Evolutionary conservation across 169 alveolate genomes (phyloP).

Genomic region (Plasmodium relictum): DNA sequence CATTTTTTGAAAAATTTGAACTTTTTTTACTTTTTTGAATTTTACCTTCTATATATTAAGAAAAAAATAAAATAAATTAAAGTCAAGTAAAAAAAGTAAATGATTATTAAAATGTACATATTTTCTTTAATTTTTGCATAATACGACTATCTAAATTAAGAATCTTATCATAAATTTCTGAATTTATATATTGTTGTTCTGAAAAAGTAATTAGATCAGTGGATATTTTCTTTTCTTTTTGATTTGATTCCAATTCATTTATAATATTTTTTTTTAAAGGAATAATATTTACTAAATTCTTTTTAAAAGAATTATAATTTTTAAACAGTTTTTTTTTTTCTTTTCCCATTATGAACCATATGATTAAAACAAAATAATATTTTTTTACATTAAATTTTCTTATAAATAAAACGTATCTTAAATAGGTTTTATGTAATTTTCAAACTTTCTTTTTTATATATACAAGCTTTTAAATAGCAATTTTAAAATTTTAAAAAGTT

Average conservation of each 20-base stretch:
- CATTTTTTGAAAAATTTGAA: background rate
- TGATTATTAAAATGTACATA: too few species aligned
- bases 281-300: constrained; percentile 15
- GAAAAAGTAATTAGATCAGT: constrained; percentile 22
- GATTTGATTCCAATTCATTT: background rate
- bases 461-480: too few species aligned
- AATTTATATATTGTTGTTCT: constrained; percentile 19
- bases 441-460: too few species aligned
- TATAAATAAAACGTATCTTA: too few species aligned
- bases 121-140: background rate
- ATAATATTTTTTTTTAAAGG: constrained; percentile 7
- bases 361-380: constrained; percentile 1
- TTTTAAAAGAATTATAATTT: constrained; percentile 10
- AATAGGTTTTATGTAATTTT: too few species aligned
- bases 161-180: constrained; percentile 34
- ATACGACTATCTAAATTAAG: constrained; percentile 13
- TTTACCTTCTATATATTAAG: background rate
- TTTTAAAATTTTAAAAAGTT: constrained; percentile 5
- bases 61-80: background rate
- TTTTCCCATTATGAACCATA: constrained; percentile 12
- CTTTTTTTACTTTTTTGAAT: too few species aligned
- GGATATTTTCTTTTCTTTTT: background rate
- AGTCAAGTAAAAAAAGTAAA: too few species aligned
- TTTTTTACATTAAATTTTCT: too few species aligned
- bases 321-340: constrained; percentile 24